Evolutionary conservation across 768 basidiomycete species (phyloP).

Genomic region (Rhizopogon salebrosus): DNA sequence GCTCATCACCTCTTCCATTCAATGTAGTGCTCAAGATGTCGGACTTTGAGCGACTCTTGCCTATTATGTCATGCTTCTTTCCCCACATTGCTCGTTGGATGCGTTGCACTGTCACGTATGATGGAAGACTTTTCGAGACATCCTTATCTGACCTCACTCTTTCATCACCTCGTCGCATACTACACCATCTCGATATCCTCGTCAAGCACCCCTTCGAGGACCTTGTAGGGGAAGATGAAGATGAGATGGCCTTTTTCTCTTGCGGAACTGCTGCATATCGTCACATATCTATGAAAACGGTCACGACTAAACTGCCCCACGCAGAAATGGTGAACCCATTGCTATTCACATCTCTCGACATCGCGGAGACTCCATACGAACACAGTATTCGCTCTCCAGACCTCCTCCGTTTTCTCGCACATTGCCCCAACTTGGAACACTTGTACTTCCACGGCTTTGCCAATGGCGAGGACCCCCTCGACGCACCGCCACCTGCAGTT

Average conservation of each 20-base stretch:
- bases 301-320: constrained; percentile 46
- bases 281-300: constrained; percentile 43
- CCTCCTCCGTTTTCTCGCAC: constrained; percentile 55
- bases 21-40: constrained; percentile 46
- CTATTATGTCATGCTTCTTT: constrained; percentile 61
- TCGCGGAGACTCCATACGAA: constrained; percentile 43
- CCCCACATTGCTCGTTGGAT: constrained; percentile 55
- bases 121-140: constrained; percentile 26
- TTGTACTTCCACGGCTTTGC: constrained; percentile 54
- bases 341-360: constrained; percentile 51
- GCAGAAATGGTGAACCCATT: constrained; percentile 40
- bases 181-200: constrained; percentile 25
- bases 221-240: constrained; percentile 9
- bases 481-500: constrained; percentile 34
- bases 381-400: constrained; percentile 39
- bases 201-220: constrained; percentile 20
- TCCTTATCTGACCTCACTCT: constrained; percentile 18
- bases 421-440: constrained; percentile 56
- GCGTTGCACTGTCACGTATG: constrained; percentile 39
- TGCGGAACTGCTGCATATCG: constrained; percentile 32
- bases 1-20: constrained; percentile 50
- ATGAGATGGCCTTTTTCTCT: constrained; percentile 23
- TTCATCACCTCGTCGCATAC: constrained; percentile 12
- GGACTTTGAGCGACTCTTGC: constrained; percentile 48
- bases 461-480: constrained; percentile 34